Evolutionary conservation across 495 filamentous ascomycete genomes (phyloP), one percentile per base, ranked within the genome.

Genomic region (Collariella sp.): DNA sequence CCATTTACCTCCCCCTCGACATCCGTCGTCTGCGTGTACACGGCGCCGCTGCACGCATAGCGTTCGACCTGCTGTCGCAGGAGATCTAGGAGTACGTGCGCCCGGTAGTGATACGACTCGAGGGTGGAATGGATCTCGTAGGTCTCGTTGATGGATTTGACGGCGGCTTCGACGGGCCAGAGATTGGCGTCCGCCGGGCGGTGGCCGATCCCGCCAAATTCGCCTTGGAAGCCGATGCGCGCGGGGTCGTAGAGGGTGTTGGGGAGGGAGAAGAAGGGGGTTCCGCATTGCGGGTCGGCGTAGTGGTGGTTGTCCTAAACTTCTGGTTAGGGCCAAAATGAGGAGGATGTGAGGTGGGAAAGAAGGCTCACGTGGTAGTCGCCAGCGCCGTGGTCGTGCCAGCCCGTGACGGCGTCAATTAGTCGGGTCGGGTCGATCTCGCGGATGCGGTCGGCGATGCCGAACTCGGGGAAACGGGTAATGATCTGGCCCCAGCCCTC

Each of bases 1-100:
- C 84, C 84, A 58, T 87, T 87, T 42, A 86, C 79, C 66, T 87
- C 84, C n/a, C 82, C 83, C 63, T 87, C 84, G 10, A 87, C 83
- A 60, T 87, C 83, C 0, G 82, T 84, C 1, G 83, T 86, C 64
- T 87, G 83, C 15, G 83, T 86, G 70, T 77, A 83, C 13, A 80
- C 73, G 29, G 73, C 80, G 1, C 73, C 81, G 45, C 77, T 81
- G 70, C 83, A 85, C 0, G 76, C 71, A 54, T 71, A 85, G 11
- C 50, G 67, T 33, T 74, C 70, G 16, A 82, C 62, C 59, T 86
- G 84, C 18, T 80, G 76, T 31, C 72, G 65, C 7, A 87, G 68
- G 55, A 83, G 81, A n/a, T 44, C 58, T 1, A 86, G 67, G 12
- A 76, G 57, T 31, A 70, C 54, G 35, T 71, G 54, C 71, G 78